Percentiles rank a stretch among this genome's conserved stretches.
Evolutionary conservation across 768 basidiomycete species (phyloP).

Genomic region (Roridomyces roridus): DNA sequence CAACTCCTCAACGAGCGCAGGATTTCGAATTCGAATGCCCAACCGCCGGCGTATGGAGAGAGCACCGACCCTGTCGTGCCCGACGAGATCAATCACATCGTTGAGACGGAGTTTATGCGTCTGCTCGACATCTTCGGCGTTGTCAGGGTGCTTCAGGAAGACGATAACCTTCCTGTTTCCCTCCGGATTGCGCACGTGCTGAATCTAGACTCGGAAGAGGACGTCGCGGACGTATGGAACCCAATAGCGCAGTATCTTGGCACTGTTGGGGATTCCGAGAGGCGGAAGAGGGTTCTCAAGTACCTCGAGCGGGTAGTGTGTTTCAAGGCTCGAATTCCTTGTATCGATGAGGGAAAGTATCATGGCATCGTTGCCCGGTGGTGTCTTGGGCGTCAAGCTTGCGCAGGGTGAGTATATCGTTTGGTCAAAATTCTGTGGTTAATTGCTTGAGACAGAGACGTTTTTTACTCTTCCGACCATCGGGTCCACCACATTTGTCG

Average conservation of each 20-base stretch:
- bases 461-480: slow-evolving; percentile 4
- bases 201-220: neutral
- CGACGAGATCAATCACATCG: neutral
- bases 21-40: neutral
- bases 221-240: neutral
- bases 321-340: neutral
- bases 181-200: neutral
- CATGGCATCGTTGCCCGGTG: slow-evolving; percentile 8
- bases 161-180: neutral
- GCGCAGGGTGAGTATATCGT: neutral
- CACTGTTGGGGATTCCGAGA: neutral
- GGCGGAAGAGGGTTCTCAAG: neutral
- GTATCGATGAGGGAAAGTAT: neutral
- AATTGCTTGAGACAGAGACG: neutral
- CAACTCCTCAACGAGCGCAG: neutral
- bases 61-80: neutral
- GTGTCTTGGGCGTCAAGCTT: neutral
- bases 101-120: neutral
- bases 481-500: slow-evolving; percentile 3
- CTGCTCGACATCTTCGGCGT: slow-evolving; percentile 9
- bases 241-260: neutral
- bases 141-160: neutral
- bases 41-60: neutral
- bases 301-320: neutral
- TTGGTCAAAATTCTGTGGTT: neutral